Evolutionary conservation across 208 protist genomes (phyloP).

Genomic region (Acanthamoeba lenticulata): DNA sequence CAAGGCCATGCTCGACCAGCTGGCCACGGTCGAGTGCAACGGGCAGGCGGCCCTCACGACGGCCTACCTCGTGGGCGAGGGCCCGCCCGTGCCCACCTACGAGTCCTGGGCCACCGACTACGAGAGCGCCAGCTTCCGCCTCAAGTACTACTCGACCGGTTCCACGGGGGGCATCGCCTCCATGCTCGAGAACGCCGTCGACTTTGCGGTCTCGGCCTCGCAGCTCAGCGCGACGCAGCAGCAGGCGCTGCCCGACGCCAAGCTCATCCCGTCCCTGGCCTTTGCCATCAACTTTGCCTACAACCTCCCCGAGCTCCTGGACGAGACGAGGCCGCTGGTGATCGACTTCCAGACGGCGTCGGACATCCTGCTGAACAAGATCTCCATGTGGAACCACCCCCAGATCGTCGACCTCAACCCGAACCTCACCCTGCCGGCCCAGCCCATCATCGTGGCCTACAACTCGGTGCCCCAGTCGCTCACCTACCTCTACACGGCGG

Average conservation of each 20-base stretch:
- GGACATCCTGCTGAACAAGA: conserved; percentile 62
- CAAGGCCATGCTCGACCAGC: not conserved
- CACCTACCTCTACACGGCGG: not conserved
- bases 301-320: not conserved
- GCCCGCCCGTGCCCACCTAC: not conserved
- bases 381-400: not conserved
- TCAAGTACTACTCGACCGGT: not conserved
- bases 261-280: not conserved
- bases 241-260: not conserved
- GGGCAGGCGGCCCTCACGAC: conserved; percentile 9
- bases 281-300: conserved; percentile 1
- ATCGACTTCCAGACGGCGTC: conserved; percentile 34
- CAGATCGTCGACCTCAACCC: conserved; percentile 27
- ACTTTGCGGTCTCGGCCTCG: not conserved
- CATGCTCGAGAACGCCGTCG: not conserved
- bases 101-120: conserved; percentile 46
- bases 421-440: not conserved
- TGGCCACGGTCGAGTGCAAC: not conserved
- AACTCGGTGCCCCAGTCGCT: conserved; percentile 26
- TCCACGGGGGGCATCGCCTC: not conserved
- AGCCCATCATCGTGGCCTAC: conserved; percentile 44
- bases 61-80: not conserved
- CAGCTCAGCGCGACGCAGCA: not conserved
- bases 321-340: not conserved
- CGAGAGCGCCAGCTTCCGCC: conserved; percentile 7